Base-by-base conservation (phyloP, 164 flowering plant genomes). In the Platanus orientalis region DNA sequence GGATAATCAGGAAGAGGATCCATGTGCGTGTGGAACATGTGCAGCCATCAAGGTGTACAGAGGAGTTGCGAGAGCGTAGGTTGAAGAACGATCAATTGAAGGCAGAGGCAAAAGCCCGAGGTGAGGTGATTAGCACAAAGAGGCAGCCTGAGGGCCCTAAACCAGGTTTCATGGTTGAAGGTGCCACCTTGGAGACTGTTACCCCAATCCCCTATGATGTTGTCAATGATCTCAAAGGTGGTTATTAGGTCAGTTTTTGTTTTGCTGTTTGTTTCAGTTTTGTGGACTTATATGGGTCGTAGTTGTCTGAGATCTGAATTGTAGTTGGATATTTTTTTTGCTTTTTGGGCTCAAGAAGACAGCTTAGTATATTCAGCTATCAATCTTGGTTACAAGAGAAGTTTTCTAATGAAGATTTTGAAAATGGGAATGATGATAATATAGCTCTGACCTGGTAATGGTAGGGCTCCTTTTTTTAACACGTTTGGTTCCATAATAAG, bases 141-240 rank as follows among this genome's bases (percentile, higher is more conserved):
- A 78, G 92, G 68, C 87, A 84, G 68, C 96, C 92, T 0, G 64
- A 69, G 63, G 96, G 92, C 6, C 96, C 92, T 3, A 89, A 89
- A 51, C 92, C 90, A 20, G 96, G 96, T 21, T 89, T 89, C 76
- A 82, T 85, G 96, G 96, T 89, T 34, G 90, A 82, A 67, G 92
- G 89, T 58, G 83, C 89, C 0, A 81, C 84, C 9, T 45, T 89
- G 63, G 92, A 87, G 60, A 89, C 92, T n/a, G 96, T 89, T 3
- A 89, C 96, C 25, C 96, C 92, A 2, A 86, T 89, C 44, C 92
- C 96, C 0, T 86, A 84, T 28, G 88, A 86, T 77, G 96, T 89
- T 2, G 92, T 86, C 55, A 89, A 87, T 62, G 94, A 87, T 67
- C 90, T 88, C 66, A 88, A 88, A 67, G 94, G 90, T 1, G 94